Evolutionary conservation across 192 early-diverging fungal genomes (phyloP), one percentile per base, ranked within the genome.

Genomic region (Powellomyces hirtus): DNA sequence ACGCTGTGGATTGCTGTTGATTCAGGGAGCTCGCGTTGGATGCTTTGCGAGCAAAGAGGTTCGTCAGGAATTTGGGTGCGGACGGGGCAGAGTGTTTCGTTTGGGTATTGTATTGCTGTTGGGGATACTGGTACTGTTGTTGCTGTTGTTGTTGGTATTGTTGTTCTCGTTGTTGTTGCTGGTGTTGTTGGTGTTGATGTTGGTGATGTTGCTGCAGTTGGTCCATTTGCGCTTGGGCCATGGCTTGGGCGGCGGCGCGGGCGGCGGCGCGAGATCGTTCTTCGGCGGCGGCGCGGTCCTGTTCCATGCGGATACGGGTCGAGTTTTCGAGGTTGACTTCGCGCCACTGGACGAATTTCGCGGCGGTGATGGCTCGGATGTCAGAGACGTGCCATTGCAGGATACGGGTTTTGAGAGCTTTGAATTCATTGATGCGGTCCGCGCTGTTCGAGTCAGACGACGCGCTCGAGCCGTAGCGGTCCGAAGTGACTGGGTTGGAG

Each of bases 341-440:
- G 1, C 67, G 56, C 83, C 83, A 85, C 35, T 62, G 66, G 37
- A 84, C 75, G 76, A 88, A 88, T 70, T 78, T 77, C 50, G 79
- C 81, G 40, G 79, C 81, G 6, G 84, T 79, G 26, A 81, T 64
- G 36, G 75, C 62, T 35, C 87, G 65, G 18, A 88, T 64, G 36
- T 84, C 81, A 18, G 70, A 77, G 7, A 84, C 73, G 62, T 88
- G 80, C 57, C 64, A 72, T 49, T 75, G 77, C 37, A 87, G 53
- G 11, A 87, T 51, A 22, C 76, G 24, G 22, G 75, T 68, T 33
- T 76, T 60, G 11, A 88, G 70, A 22, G 72, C 29, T 14, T 79
- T 73, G 38, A 86, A 64, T 59, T 88, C 84, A 58, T 84, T 68
- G 31, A 68, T n/a, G 29, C 31, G 33, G 14, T 60, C 67, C 16